Percentiles rank a stretch among this genome's conserved stretches.
Conservation (phyloP, 345 rosid genomes). For the Leavenworthia alabamica region DNA sequence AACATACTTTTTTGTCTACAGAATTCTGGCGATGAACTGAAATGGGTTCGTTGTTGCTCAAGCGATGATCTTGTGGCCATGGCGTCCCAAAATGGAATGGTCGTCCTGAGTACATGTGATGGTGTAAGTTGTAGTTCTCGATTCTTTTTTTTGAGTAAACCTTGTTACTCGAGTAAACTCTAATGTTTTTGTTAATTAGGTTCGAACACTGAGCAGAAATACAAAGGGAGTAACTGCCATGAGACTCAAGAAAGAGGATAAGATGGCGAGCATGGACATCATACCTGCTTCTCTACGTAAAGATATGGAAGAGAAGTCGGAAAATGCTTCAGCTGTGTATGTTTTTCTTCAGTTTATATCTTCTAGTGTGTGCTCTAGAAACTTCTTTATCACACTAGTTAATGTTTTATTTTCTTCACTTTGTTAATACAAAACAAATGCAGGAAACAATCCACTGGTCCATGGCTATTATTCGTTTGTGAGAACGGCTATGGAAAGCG, state of each 20-base stretch:
- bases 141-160: not conserved
- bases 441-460: conserved; percentile 49
- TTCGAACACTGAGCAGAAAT: conserved; percentile 77
- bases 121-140: conserved; percentile 40
- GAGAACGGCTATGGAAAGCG: conserved; percentile 92
- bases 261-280: conserved; percentile 91
- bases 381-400: not conserved
- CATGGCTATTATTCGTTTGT: conserved; percentile 83
- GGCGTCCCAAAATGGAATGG: conserved; percentile 97
- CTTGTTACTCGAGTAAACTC: not conserved
- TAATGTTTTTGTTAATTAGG: conserved; percentile 37
- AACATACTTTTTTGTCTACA: conserved; percentile 23
- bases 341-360: conserved; percentile 11
- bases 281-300: conserved; percentile 55
- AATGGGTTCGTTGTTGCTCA: conserved; percentile 87
- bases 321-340: conserved; percentile 46
- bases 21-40: conserved; percentile 93
- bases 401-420: not conserved
- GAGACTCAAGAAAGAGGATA: conserved; percentile 70
- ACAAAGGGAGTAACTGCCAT: conserved; percentile 85
- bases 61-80: conserved; percentile 87
- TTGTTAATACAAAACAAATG: conserved; percentile 20
- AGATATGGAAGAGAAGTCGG: conserved; percentile 42
- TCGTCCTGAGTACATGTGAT: conserved; percentile 70
- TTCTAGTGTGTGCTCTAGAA: conserved; percentile 2